Evolutionary conservation across 257 asterid genomes (phyloP), one percentile per base, ranked within the genome.

Genomic region (Mentha longifolia): DNA sequence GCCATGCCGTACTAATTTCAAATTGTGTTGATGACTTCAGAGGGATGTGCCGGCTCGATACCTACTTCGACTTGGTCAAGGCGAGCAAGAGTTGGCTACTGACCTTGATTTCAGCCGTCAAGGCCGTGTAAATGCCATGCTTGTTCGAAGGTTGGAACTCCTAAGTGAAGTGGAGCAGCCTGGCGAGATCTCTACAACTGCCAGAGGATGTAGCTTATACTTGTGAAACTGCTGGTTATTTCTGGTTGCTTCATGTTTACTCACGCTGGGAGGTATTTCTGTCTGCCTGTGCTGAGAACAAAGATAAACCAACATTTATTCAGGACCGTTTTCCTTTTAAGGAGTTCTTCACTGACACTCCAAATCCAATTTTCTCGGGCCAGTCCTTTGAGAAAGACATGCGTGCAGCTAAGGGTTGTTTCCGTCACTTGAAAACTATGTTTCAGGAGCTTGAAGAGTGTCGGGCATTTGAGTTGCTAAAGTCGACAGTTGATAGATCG

Each of bases 31-130:
- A 14, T 70, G 68, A 45, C 41, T 79, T 66, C 83, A 92, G 98
- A 92, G 99, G 88, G 99, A 95, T 82, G 98, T 95, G 22, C 99
- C 99, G 3, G 99, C 99, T 67, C 96, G 99, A 57, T 95, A 95
- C 80, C 89, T 92, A 60, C 99, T 95, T 81, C 97, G 99, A 45
- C 92, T 95, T 72, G 99, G 99, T 83, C 99, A 95, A 82, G 99
- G 99, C 71, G 99, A 95, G 77, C 99, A 92, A 88, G 99, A 95
- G 78, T 76, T 95, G 79, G 98, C 96, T 33, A 92, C 99, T 56
- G 99, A 95, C 76, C 99, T 95, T 51, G 99, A 95, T 81, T 95
- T 95, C 79, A 89, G 98, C 70, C 97, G 99, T 51, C 99, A 95
- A 85, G 99, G 99, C 49, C 97, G 99, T 79, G 99, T 95, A 25